A percentile compares a stretch with the other conserved stretches of the same genome.
These are phyloP conservation scores for Lactarius vividus DNA, from an alignment of 768 basidiomycete genomes.

Conservation along the genomic window DNA sequence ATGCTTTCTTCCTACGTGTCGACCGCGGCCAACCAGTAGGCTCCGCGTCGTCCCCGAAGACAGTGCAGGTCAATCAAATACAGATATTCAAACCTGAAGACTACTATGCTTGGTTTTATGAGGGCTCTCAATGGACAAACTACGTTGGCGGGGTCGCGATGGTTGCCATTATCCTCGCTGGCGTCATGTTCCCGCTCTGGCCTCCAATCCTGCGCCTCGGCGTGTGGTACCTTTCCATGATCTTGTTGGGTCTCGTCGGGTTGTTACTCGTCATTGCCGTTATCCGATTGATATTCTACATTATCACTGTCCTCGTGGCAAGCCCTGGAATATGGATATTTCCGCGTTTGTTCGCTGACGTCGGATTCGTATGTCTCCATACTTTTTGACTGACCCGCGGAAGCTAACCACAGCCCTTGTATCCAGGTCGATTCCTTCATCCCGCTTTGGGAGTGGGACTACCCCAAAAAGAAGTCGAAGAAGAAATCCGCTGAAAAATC, in stretches of 20 bases:
- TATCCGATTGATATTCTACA: conserved; percentile 88
- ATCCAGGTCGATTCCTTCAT: conserved; percentile 95
- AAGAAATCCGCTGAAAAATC: conserved; percentile 54
- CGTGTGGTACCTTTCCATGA: conserved; percentile 93
- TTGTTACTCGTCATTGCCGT: conserved; percentile 90
- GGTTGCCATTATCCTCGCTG: conserved; percentile 91
- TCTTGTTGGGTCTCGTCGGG: conserved; percentile 81
- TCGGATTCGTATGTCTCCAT: conserved; percentile 81
- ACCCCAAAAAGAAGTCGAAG: conserved; percentile 66
- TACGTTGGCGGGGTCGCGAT: conserved; percentile 88
- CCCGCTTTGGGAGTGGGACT: conserved; percentile 95
- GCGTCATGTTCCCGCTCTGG: conserved; percentile 99
- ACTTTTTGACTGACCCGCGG: background rate
- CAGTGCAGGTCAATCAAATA: conserved; percentile 75
- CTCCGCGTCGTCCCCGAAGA: conserved; percentile 73
- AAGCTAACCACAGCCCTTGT: conserved; percentile 2
- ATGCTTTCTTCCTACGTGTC: conserved; percentile 90
- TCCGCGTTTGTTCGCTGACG: conserved; percentile 96
- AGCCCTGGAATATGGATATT: conserved; percentile 98
- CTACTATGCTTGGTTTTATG: conserved; percentile 97
- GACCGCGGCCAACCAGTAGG: conserved; percentile 67
- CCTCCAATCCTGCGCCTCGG: conserved; percentile 89
- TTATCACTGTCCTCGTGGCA: conserved; percentile 82
- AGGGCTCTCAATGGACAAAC: conserved; percentile 90
- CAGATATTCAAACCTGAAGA: conserved; percentile 74